Evolutionary conservation across 345 rosid genomes (phyloP), one percentile per base, ranked within the genome.

Genomic region (Orychophragmus violaceus): DNA sequence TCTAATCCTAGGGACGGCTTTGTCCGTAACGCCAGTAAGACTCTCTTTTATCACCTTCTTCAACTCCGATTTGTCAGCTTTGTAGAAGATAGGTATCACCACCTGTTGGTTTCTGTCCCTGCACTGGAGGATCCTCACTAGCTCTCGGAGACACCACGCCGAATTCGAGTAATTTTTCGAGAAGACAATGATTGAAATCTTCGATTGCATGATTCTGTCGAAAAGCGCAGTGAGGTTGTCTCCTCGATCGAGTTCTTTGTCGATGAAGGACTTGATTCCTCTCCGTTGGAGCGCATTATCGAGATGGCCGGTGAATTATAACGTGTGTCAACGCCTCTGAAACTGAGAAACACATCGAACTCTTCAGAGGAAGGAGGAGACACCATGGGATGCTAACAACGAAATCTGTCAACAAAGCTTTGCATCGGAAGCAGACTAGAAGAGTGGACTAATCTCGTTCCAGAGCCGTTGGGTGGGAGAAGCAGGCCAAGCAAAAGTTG

Each of bases 301-400:
- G 65, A 77, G 80, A 50, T 77, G 77, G 7, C 77, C 64, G 0
- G 77, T 72, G 72, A 77, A 46, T 73, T 68, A 44, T 72, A 59
- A n/a, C 80, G 71, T 5, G 67, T 72, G 64, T 77, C 80, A 3
- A 18, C n/a, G 4, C 80, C 76, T 72, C 80, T 72, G 62, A 77
- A 77, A 58, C 80, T 77, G 3, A 77, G 60, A 53, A 77, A 77
- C 45, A 77, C 77, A 2, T 72, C 80, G 37, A 29, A 13, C 27
- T 60, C 76, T 46, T 65, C 33, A n/a, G 76, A 46, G 1, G 51
- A 33, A 53, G 57, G 50, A 73, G n/a, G 8, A 8, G 37, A 53
- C 8, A 55, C 59, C 70, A 71, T 64, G 3, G n/a, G 42, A 32
- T 32, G 5, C 60, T n/a, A n/a, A n/a, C n/a, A n/a, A n/a, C n/a